Evolutionary conservation across 2,329 filamentous ascomycete genomes (phyloP).

Genomic region (Aspergillus unguis): DNA sequence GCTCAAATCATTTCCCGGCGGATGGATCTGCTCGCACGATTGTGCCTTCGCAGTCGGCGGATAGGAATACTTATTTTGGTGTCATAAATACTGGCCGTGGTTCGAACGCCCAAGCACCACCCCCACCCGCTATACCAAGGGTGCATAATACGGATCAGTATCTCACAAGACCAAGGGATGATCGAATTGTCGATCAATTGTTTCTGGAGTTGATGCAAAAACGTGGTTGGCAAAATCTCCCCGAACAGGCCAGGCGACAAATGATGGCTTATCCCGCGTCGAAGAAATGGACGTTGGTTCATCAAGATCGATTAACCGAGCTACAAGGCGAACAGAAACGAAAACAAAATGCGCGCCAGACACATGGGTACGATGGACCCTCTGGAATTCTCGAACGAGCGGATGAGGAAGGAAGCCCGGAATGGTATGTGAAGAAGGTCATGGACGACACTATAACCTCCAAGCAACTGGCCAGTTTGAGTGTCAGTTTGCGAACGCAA

Average conservation of each 20-base stretch:
- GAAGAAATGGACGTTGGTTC: constrained; percentile 97
- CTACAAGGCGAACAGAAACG: constrained; percentile 93
- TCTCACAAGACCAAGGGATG: constrained; percentile 48
- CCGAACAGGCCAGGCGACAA: constrained; percentile 88
- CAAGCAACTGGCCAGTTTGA: constrained; percentile 87
- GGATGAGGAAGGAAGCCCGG: constrained; percentile 91
- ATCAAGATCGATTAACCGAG: constrained; percentile 91
- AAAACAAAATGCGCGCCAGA: constrained; percentile 67
- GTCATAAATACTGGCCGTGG: constrained; percentile 27
- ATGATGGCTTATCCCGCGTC: constrained; percentile 92
- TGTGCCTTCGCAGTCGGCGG: constrained; percentile 35
- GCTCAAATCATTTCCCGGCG: constrained; percentile 56
- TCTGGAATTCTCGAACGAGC: constrained; percentile 70
- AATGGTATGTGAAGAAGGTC: constrained; percentile 96
- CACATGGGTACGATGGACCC: constrained; percentile 62
- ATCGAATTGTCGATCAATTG: constrained; percentile 81
- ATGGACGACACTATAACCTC: constrained; percentile 92
- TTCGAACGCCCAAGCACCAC: constrained; percentile 29
- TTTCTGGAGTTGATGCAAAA: constrained; percentile 96
- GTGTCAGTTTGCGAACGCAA: constrained; percentile 91
- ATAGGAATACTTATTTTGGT: constrained; percentile 30
- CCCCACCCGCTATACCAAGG: constrained; percentile 31
- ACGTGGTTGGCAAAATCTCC: constrained; percentile 93
- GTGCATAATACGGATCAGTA: constrained; percentile 33
- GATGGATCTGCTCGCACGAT: constrained; percentile 48